Evolutionary conservation across 441 rosid species (phyloP).

Genomic region (Macaranga tanarius): DNA sequence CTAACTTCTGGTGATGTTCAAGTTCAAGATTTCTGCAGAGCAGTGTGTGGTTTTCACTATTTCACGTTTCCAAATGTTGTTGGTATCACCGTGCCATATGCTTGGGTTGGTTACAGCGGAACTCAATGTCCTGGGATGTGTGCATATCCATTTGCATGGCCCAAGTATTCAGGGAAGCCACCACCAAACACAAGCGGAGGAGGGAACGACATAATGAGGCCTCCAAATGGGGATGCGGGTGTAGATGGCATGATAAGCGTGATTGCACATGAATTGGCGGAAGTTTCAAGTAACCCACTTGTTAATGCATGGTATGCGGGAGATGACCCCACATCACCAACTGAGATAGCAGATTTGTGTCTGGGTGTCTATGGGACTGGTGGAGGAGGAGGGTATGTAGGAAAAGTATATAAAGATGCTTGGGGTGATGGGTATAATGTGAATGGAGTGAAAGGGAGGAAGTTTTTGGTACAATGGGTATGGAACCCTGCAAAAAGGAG

Average conservation of each 20-base stretch:
- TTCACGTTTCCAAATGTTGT: conserved; percentile 56
- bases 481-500: conserved; percentile 51
- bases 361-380: conserved; percentile 57
- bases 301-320: conserved; percentile 68
- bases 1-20: conserved; percentile 51
- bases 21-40: conserved; percentile 70
- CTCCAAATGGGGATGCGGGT: conserved; percentile 61
- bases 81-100: conserved; percentile 56
- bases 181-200: conserved; percentile 37
- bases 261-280: conserved; percentile 66
- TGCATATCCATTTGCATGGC: conserved; percentile 68
- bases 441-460: conserved; percentile 56
- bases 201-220: conserved; percentile 39
- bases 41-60: conserved; percentile 66
- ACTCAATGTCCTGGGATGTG: conserved; percentile 57
- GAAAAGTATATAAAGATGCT: conserved; percentile 40
- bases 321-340: conserved; percentile 54
- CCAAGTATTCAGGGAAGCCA: conserved; percentile 42
- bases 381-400: conserved; percentile 59
- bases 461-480: conserved; percentile 59
- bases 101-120: conserved; percentile 64
- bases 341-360: conserved; percentile 63
- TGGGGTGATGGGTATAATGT: conserved; percentile 58
- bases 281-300: conserved; percentile 54
- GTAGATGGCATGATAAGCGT: conserved; percentile 71